phyloP scores from a whole-genome alignment of 2,329 filamentous ascomycete genomes.

The Ceratocystis variospora region DNA sequence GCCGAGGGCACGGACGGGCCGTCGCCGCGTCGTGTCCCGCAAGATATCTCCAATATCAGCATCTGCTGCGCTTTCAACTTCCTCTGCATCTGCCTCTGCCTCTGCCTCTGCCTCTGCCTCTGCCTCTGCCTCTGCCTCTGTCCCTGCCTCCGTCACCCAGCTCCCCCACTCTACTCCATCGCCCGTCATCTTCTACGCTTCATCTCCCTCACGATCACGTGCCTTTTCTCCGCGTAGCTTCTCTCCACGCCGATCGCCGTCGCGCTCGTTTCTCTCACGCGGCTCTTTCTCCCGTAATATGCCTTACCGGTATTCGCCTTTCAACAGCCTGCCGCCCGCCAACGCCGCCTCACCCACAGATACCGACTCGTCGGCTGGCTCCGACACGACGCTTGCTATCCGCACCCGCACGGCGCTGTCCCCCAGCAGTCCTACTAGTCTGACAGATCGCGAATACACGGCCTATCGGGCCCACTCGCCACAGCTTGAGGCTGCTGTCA shows the following conservation, averaged over 20 bases:
- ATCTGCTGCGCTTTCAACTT: neutral
- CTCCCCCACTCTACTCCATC: neutral
- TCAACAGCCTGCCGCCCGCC: neutral
- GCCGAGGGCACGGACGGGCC: neutral
- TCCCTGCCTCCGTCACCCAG: neutral
- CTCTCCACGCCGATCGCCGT: neutral
- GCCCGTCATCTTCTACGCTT: neutral
- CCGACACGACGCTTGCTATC: neutral
- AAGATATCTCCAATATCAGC: too few relatives aligned
- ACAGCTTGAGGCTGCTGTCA: slow-evolving; percentile 12
- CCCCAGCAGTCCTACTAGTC: slow-evolving; percentile 1
- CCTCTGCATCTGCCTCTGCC: neutral
- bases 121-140: neutral
- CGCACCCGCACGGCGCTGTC: slow-evolving; percentile 13
- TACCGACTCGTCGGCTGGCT: neutral
- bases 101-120: neutral
- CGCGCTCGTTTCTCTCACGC: neutral
- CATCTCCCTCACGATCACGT: neutral
- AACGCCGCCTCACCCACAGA: neutral
- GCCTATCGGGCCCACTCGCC: slow-evolving; percentile 14
- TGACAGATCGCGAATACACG: slow-evolving; percentile 10
- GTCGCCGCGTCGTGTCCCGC: neutral
- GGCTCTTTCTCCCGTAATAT: neutral
- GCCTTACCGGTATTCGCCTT: neutral
- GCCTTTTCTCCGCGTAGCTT: neutral